Base-by-base conservation (phyloP, 2,329 filamentous ascomycete genomes). In the Venturia aucupariae region DNA sequence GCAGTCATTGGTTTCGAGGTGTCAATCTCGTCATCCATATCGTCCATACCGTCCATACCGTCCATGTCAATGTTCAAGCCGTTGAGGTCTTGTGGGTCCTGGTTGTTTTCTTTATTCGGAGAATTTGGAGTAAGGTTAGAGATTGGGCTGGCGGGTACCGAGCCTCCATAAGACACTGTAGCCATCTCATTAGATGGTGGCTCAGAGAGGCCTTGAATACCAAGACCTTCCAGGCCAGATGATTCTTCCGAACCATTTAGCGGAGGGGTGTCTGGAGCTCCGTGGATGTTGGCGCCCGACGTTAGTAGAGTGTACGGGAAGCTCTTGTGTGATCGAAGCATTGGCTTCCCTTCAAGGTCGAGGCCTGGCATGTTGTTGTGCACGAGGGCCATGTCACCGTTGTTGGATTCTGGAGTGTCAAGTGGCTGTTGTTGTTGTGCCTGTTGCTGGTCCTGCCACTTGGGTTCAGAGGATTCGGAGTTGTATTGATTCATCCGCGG, bases 401-500 rank as follows among this genome's bases (percentile, higher is more conserved):
- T 73, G 41, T 72, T 72, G 41, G 74, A 70, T 67, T 72, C 69
- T 35, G 72, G 71, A 17, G 69, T 71, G 59, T 75, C 75, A 68
- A 73, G 69, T 57, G 72, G 67, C 66, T 75, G 73, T 55, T 51
- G 42, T 30, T 75, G 71, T 66, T 71, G 67, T 70, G 77, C 78
- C 30, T 51, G 42, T 48, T 64, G 48, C 19, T 74, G 71, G 66
- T 71, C 67, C 70, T 78, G 78, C 77, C 76, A 79, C 69, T 76
- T 74, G 71, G 75, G 75, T 62, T 78, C 75, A 72, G 72, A 71
- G 67, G 73, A 70, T 68, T 75, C 77, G 67, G 74, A 72, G 71
- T 74, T 73, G 69, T 77, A 78, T 70, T 74, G 77, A 77, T 77
- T 79, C 78, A 80, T 79, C 72, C 75, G 78, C 73, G 79, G 79